These are phyloP conservation scores for Penicillium sp. DNA, from an alignment of 2,329 filamentous ascomycete species.

Conservation along the genomic window DNA sequence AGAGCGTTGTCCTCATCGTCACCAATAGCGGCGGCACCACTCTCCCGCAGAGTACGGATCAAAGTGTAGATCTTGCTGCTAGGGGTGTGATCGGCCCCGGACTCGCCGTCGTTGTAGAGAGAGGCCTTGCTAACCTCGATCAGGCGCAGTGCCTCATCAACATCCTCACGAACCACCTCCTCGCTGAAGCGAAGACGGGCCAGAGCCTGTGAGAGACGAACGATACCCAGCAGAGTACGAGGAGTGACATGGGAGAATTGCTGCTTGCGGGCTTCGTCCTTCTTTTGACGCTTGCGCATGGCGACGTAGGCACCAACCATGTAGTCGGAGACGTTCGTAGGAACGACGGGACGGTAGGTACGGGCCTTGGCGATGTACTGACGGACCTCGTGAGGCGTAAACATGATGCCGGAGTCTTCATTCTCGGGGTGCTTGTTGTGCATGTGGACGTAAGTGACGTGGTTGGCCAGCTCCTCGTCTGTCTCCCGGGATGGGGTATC, in stretches of 20 bases:
- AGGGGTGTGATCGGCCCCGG: constrained; percentile 74
- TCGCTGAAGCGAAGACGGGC: constrained; percentile 89
- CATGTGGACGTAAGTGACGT: constrained; percentile 98
- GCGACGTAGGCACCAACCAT: constrained; percentile 96
- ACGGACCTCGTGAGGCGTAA: constrained; percentile 89
- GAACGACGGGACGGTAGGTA: constrained; percentile 84
- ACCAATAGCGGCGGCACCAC: constrained; percentile 78
- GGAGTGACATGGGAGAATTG: constrained; percentile 94
- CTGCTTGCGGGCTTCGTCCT: constrained; percentile 87
- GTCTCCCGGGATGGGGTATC: constrained; percentile 89
- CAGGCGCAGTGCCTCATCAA: constrained; percentile 90
- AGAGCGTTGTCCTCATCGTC: constrained; percentile 77
- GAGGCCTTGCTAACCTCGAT: constrained; percentile 93
- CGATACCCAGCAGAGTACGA: constrained; percentile 87
- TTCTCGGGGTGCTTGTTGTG: constrained; percentile 88
- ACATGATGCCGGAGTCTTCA: constrained; percentile 72
- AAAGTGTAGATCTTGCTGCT: constrained; percentile 94
- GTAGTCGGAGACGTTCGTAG: constrained; percentile 87
- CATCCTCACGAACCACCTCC: constrained; percentile 85
- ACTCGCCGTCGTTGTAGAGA: constrained; percentile 72
- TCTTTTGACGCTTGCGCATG: constrained; percentile 88
- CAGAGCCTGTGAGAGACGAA: constrained; percentile 91
- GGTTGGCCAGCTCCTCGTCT: constrained; percentile 91
- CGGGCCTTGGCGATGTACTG: constrained; percentile 95
- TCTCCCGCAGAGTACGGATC: constrained; percentile 84